These are phyloP conservation scores for Casuarina glauca DNA, from an alignment of 306 rosid genomes.

Conservation along the genomic window DNA sequence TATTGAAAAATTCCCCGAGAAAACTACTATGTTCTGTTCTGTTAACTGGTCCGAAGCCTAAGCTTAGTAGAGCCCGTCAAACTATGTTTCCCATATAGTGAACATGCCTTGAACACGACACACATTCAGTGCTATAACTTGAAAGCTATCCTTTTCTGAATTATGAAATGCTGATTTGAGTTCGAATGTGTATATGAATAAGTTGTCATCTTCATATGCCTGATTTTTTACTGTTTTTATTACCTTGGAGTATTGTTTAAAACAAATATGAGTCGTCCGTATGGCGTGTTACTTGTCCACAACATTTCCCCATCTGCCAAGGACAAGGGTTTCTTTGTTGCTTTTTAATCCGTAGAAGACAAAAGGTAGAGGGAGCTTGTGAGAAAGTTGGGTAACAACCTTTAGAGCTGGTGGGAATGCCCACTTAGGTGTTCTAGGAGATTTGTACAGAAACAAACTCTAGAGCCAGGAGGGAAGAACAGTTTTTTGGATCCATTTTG, in stretches of 20 bases:
- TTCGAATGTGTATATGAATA: not conserved
- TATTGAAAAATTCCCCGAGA: not conserved
- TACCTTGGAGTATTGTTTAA: not conserved
- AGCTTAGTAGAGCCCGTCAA: not conserved
- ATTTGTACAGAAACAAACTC: not conserved
- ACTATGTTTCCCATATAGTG: not conserved
- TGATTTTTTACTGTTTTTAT: not conserved
- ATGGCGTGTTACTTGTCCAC: not conserved
- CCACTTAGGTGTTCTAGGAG: not conserved
- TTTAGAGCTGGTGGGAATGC: constrained; percentile 2
- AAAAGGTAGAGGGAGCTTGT: not conserved
- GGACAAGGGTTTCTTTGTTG: not conserved
- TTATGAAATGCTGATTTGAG: not conserved
- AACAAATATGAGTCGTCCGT: not conserved
- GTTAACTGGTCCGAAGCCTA: constrained; percentile 10
- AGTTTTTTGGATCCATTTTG: constrained; percentile 18
- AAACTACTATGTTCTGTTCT: not conserved
- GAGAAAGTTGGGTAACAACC: not conserved
- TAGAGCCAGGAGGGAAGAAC: constrained; percentile 21
- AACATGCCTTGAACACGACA: not conserved
- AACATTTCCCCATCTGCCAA: not conserved
- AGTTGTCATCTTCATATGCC: not conserved
- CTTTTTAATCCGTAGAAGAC: not conserved
- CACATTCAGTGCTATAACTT: not conserved
- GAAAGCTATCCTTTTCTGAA: not conserved